Evolutionary conservation across 495 filamentous ascomycete genomes (phyloP).

Genomic region (Podospora conica): DNA sequence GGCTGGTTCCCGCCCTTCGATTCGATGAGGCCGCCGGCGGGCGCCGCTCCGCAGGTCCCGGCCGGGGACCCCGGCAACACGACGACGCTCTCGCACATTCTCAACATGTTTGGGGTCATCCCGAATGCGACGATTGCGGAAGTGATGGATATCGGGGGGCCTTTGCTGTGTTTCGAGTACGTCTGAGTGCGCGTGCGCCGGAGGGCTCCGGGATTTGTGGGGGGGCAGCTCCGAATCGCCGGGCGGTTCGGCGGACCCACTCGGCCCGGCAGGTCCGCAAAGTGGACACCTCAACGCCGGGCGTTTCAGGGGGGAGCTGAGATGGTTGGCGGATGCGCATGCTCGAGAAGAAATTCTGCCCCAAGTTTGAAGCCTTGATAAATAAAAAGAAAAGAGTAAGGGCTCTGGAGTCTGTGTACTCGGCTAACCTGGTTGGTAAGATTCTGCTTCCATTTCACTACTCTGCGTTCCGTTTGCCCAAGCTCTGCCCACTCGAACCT

Average conservation of each 20-base stretch:
- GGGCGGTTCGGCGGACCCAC: background rate
- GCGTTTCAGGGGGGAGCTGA: too few relatives aligned
- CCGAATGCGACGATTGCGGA: conserved; percentile 24
- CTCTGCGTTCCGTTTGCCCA: too few relatives aligned
- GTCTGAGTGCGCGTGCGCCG: too few relatives aligned
- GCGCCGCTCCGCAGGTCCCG: conserved; percentile 8
- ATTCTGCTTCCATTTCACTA: too few relatives aligned
- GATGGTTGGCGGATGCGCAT: too few relatives aligned
- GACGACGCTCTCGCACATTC: conserved; percentile 9
- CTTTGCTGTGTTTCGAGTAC: conserved; percentile 34
- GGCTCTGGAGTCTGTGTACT: too few relatives aligned
- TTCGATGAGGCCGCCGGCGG: background rate
- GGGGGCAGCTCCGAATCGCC: background rate
- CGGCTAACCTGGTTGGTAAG: too few relatives aligned
- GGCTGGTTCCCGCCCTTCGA: background rate
- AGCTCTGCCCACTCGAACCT: too few relatives aligned
- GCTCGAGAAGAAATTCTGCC: too few relatives aligned
- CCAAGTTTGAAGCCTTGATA: too few relatives aligned
- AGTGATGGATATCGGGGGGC: conserved; percentile 36
- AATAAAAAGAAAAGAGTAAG: too few relatives aligned
- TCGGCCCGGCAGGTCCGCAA: background rate
- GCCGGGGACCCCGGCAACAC: conserved; percentile 3
- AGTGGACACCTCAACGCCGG: too few relatives aligned
- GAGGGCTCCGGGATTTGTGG: background rate
- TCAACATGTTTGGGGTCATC: conserved; percentile 18